phyloP scores from a whole-genome alignment of 2,329 filamentous ascomycete species.

The Aspergillus sp. region DNA sequence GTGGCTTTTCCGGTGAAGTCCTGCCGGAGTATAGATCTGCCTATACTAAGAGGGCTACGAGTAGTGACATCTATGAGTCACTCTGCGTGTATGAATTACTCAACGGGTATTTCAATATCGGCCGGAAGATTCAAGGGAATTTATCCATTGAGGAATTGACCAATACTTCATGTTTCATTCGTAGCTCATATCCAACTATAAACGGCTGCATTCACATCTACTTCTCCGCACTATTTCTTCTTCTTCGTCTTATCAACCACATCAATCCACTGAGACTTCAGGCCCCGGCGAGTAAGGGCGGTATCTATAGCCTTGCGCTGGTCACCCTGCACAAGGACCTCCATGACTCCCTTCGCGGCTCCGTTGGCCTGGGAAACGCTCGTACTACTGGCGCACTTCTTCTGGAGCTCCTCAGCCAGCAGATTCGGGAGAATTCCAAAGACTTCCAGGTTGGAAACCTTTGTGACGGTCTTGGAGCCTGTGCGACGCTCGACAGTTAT shows the following conservation, averaged over 20 bases:
- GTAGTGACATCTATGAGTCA: neutral
- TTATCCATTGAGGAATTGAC: too few relatives aligned
- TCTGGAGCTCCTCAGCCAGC: slow-evolving; percentile 65
- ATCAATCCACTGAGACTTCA: slow-evolving; percentile 61
- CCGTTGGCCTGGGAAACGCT: slow-evolving; percentile 63
- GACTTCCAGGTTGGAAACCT: slow-evolving; percentile 60
- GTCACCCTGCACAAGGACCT: slow-evolving; percentile 67
- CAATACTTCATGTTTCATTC: too few relatives aligned
- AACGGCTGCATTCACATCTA: neutral
- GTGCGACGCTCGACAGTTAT: slow-evolving; percentile 64
- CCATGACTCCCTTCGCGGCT: slow-evolving; percentile 63
- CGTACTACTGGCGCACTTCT: slow-evolving; percentile 67
- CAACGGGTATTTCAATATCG: neutral
- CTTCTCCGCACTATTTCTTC: slow-evolving; percentile 51
- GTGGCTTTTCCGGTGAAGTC: neutral
- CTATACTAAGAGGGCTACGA: neutral
- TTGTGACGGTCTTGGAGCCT: slow-evolving; percentile 66
- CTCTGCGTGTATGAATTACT: neutral
- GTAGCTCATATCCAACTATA: neutral
- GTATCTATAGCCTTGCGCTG: slow-evolving; percentile 62
- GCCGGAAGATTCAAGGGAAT: too few relatives aligned
- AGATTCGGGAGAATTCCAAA: slow-evolving; percentile 61
- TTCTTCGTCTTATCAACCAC: slow-evolving; percentile 68
- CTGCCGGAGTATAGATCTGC: neutral
- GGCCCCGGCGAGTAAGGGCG: slow-evolving; percentile 59